These are phyloP conservation scores for Exophiala aquamarina DNA, from an alignment of 2,329 filamentous ascomycete species.

Conservation along the genomic window DNA sequence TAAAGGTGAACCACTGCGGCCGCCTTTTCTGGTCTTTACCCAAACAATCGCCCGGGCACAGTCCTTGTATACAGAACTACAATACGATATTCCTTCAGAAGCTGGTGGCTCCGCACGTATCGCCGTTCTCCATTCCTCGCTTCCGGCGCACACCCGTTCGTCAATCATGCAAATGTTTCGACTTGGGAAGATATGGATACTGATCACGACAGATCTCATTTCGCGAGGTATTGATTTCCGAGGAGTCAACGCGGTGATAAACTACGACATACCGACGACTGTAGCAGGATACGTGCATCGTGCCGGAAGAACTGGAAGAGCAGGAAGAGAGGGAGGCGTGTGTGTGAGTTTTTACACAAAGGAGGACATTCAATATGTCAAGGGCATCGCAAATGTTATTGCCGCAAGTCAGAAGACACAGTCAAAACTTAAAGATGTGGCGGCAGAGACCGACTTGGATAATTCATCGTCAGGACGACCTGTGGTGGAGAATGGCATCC, in stretches of 20 bases:
- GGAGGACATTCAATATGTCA: constrained; percentile 87
- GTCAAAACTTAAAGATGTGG: constrained; percentile 32
- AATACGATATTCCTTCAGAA: constrained; percentile 88
- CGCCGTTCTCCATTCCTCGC: constrained; percentile 83
- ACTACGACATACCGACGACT: constrained; percentile 94
- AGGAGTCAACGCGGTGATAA: constrained; percentile 92
- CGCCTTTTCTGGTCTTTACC: constrained; percentile 92
- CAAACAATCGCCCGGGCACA: constrained; percentile 91
- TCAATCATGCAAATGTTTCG: constrained; percentile 87
- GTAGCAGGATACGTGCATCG: constrained; percentile 90
- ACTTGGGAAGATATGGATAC: constrained; percentile 88
- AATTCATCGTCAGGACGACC: constrained; percentile 27
- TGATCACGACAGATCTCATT: constrained; percentile 93
- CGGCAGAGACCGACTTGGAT: constrained; percentile 40
- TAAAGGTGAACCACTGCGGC: constrained; percentile 61
- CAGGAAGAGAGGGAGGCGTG: constrained; percentile 81
- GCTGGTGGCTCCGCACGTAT: constrained; percentile 83
- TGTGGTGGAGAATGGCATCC: constrained; percentile 51
- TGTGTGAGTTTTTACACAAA: constrained; percentile 95
- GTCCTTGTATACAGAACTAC: constrained; percentile 83
- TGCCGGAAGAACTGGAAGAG: constrained; percentile 85
- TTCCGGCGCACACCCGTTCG: constrained; percentile 73
- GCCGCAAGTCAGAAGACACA: constrained; percentile 73
- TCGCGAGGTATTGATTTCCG: constrained; percentile 92
- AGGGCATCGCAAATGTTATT: constrained; percentile 91